Conservation (phyloP, 805 yeast genomes). For the Candida argentea region DNA sequence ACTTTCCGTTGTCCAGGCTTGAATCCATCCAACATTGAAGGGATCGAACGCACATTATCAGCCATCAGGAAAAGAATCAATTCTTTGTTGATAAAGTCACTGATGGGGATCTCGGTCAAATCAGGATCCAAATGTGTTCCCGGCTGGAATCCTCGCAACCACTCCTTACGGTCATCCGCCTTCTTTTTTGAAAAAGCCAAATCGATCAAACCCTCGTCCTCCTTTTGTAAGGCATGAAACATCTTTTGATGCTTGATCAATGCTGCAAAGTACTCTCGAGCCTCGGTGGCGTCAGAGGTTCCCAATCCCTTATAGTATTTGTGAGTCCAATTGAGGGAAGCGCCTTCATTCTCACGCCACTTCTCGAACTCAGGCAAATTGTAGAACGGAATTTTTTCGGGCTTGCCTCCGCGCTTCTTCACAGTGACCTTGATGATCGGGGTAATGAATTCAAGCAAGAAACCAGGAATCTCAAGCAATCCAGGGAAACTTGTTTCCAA, state of each 20-base stretch:
- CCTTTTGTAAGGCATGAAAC: constrained; percentile 71
- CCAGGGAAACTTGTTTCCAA: constrained; percentile 94
- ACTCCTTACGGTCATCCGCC: constrained; percentile 95
- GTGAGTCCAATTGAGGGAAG: constrained; percentile 69
- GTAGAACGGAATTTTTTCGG: constrained; percentile 62
- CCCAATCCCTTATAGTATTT: constrained; percentile 99
- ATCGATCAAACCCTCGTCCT: constrained; percentile 72
- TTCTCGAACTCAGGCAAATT: constrained; percentile 92
- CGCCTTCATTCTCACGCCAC: constrained; percentile 85
- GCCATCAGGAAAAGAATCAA: constrained; percentile 93
- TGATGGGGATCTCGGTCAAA: constrained; percentile 68
- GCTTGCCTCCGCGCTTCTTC: constrained; percentile 40
- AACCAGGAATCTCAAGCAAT: constrained; percentile 79
- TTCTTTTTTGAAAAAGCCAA: constrained; percentile 89
- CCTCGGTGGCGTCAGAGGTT: constrained; percentile 78
- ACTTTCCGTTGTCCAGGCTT: constrained; percentile 97
- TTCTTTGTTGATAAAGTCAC: constrained; percentile 92
- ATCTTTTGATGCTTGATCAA: constrained; percentile 78
- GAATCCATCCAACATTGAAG: constrained; percentile 87
- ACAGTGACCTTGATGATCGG: constrained; percentile 91
- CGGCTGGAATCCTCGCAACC: constrained; percentile 85
- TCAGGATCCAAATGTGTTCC: constrained; percentile 87
- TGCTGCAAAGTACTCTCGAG: constrained; percentile 78
- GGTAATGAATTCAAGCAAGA: constrained; percentile 86
- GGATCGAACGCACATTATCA: constrained; percentile 91